Evolutionary conservation across 2,329 filamentous ascomycete species (phyloP).

Genomic region (Paecilomyces dactylethromorphus): DNA sequence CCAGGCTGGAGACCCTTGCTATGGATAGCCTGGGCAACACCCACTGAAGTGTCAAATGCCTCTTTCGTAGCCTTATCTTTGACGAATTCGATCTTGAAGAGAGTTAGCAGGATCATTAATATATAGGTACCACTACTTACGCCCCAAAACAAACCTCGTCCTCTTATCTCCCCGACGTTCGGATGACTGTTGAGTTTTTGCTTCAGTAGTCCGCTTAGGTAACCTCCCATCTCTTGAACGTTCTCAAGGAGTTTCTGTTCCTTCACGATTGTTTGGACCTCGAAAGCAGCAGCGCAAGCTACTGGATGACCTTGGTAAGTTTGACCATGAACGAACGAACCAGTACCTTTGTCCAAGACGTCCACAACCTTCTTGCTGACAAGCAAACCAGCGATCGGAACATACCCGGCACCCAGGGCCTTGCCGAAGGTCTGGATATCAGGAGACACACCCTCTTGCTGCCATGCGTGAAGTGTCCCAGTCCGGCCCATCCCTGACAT

Average conservation of each 20-base stretch:
- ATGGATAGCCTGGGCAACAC: conserved; percentile 41
- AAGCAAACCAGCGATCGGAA: conserved; percentile 48
- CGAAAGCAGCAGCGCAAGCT: conserved; percentile 45
- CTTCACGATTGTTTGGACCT: conserved; percentile 47
- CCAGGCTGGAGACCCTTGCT: conserved; percentile 33
- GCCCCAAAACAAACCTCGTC: conserved; percentile 49
- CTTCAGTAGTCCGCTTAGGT: conserved; percentile 32
- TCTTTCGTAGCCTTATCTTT: conserved; percentile 44
- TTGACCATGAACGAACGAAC: conserved; percentile 48
- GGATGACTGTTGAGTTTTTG: conserved; percentile 36
- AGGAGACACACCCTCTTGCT: conserved; percentile 47
- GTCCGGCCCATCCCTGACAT: conserved; percentile 55
- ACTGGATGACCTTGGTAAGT: conserved; percentile 53
- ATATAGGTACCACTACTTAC: conserved; percentile 27
- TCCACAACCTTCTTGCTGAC: conserved; percentile 42
- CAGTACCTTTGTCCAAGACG: conserved; percentile 36
- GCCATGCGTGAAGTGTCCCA: conserved; percentile 51
- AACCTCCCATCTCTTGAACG: conserved; percentile 21
- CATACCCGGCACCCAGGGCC: conserved; percentile 48
- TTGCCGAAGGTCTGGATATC: conserved; percentile 55
- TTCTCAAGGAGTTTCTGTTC: conserved; percentile 45
- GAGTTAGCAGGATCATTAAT: conserved; percentile 1
- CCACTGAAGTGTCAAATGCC: conserved; percentile 39
- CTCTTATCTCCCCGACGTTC: conserved; percentile 49
- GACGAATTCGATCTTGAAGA: conserved; percentile 48